A percentile compares a stretch with the other conserved stretches of the same genome.
phyloP scores from a whole-genome alignment of 768 basidiomycete genomes.

The Hericium coralloides region DNA sequence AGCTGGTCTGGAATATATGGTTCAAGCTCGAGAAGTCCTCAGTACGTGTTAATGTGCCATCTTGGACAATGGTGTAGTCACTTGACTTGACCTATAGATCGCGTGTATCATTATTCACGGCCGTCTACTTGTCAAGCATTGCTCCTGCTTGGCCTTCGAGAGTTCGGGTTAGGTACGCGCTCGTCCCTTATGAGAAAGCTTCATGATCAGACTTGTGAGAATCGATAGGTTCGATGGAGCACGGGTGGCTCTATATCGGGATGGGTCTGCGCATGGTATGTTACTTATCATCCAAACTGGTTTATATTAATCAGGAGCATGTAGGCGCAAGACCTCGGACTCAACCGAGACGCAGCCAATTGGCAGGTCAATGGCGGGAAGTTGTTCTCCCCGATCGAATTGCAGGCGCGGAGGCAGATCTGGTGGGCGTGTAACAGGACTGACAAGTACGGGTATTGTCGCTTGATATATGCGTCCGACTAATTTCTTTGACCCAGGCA shows the following conservation, averaged over 20 bases:
- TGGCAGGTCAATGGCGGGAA: conserved; percentile 60
- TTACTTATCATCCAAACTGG: background rate
- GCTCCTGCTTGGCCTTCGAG: conserved; percentile 70
- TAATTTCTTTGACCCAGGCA: conserved; percentile 31
- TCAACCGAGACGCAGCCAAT: conserved; percentile 68
- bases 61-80: background rate
- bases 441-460: conserved; percentile 43
- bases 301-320: conserved; percentile 2
- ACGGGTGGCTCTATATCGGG: conserved; percentile 83
- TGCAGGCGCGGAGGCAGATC: conserved; percentile 62
- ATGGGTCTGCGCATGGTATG: conserved; percentile 71
- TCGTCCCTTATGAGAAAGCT: background rate
- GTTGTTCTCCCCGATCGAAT: conserved; percentile 54
- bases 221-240: conserved; percentile 52
- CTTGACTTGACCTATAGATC: conserved; percentile 31
- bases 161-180: conserved; percentile 69
- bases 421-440: conserved; percentile 73
- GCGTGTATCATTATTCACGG: conserved; percentile 57
- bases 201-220: background rate
- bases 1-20: conserved; percentile 55
- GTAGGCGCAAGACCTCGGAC: conserved; percentile 71
- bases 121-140: conserved; percentile 76
- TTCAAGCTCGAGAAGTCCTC: conserved; percentile 52
- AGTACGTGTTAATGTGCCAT: conserved; percentile 31
- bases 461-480: background rate